These are phyloP conservation scores for Multifurca ochricompacta DNA, from an alignment of 768 basidiomycete genomes.

Conservation along the genomic window DNA sequence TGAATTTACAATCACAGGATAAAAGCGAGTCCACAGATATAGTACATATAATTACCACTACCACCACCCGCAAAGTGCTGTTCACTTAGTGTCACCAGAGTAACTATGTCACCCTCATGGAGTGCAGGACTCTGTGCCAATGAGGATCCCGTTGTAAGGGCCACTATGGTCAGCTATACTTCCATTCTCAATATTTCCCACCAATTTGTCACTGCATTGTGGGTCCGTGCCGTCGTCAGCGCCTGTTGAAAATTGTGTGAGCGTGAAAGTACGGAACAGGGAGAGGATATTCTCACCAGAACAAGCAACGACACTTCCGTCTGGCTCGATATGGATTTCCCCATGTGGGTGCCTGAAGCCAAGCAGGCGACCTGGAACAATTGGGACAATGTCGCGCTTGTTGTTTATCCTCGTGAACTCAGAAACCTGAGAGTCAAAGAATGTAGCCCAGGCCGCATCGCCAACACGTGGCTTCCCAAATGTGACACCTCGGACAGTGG, in stretches of 20 bases:
- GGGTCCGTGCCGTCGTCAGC: constrained; percentile 48
- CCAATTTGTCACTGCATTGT: constrained; percentile 46
- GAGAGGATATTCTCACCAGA: not conserved
- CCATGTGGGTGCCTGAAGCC: constrained; percentile 12
- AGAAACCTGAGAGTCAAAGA: constrained; percentile 15
- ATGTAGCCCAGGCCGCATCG: constrained; percentile 6
- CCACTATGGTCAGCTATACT: constrained; percentile 48
- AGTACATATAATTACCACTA: not conserved
- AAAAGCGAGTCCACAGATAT: not conserved
- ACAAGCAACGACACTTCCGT: constrained; percentile 10
- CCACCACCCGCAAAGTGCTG: not conserved
- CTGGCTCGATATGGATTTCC: constrained; percentile 13
- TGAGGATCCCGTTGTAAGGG: constrained; percentile 45
- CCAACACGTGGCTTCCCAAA: constrained; percentile 21
- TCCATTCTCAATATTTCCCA: constrained; percentile 37
- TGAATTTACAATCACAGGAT: too few relatives aligned
- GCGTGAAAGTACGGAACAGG: not conserved
- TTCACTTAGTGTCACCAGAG: not conserved
- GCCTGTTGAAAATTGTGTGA: constrained; percentile 1
- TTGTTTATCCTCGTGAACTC: constrained; percentile 20
- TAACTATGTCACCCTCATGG: constrained; percentile 6
- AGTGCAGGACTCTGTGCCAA: constrained; percentile 40
- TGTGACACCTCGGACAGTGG: constrained; percentile 16
- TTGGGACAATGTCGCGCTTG: constrained; percentile 14
- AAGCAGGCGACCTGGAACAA: constrained; percentile 12